Evolutionary conservation across 2,329 filamentous ascomycete genomes (phyloP).

Genomic region (Fusarium vanettenii): DNA sequence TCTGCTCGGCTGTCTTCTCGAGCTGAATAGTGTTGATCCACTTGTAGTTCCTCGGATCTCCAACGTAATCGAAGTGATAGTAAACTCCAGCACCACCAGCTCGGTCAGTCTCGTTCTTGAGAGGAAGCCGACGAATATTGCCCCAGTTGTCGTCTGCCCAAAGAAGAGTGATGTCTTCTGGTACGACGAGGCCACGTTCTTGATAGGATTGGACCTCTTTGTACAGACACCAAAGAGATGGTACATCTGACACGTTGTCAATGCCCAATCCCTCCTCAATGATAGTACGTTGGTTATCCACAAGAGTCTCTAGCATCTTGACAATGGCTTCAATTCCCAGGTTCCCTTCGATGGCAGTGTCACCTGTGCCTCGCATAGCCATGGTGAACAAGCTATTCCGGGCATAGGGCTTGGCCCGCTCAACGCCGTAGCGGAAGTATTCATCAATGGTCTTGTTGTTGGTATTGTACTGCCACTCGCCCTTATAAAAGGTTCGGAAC

Average conservation of each 20-base stretch:
- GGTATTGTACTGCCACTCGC: conserved; percentile 75
- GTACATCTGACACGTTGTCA: conserved; percentile 11
- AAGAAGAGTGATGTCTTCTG: conserved; percentile 71
- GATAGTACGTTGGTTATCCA: conserved; percentile 52
- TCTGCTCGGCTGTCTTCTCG: conserved; percentile 47
- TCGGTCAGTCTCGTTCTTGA: conserved; percentile 62
- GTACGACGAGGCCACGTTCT: conserved; percentile 67
- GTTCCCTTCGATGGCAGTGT: conserved; percentile 69
- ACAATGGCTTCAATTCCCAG: conserved; percentile 56
- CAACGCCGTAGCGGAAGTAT: conserved; percentile 75
- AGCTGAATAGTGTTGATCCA: conserved; percentile 64
- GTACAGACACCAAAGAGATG: conserved; percentile 73
- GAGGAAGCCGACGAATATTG: conserved; percentile 68
- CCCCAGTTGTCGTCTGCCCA: conserved; percentile 75
- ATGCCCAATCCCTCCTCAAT: conserved; percentile 29
- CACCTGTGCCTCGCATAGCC: conserved; percentile 77
- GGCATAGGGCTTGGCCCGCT: conserved; percentile 73
- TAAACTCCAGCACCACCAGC: conserved; percentile 69
- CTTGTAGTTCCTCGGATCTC: conserved; percentile 69
- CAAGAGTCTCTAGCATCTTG: conserved; percentile 44
- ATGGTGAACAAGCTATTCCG: conserved; percentile 73
- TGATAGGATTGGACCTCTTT: conserved; percentile 75
- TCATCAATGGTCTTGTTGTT: conserved; percentile 76
- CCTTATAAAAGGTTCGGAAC: conserved; percentile 64
- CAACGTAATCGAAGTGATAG: conserved; percentile 73